A percentile compares a stretch with the other conserved stretches of the same genome.
Evolutionary conservation across 305 asterid genomes (phyloP).

Genomic region (Fraxinus nigra): DNA sequence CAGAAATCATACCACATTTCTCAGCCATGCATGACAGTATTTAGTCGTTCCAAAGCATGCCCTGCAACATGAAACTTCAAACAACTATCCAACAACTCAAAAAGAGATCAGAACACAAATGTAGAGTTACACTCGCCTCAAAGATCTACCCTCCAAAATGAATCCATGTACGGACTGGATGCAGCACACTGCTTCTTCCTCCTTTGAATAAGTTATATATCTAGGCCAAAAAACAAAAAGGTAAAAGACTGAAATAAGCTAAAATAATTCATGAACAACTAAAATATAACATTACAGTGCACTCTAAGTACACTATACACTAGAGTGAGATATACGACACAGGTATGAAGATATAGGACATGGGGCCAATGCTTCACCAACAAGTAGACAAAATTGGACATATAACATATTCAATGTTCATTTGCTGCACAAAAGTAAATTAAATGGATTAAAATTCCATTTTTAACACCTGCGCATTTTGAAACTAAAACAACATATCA

Average conservation of each 20-base stretch:
- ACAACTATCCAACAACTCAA: slow-evolving; percentile 18
- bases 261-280: background rate
- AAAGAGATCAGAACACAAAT: slow-evolving; percentile 7
- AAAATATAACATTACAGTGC: background rate
- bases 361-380: background rate
- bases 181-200: slow-evolving; percentile 94
- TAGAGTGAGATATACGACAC: background rate
- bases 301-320: background rate
- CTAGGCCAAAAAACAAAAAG: slow-evolving; percentile 32
- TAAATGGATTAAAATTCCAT: background rate
- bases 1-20: slow-evolving; percentile 65
- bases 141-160: slow-evolving; percentile 73
- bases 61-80: slow-evolving; percentile 52
- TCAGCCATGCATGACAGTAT: slow-evolving; percentile 99
- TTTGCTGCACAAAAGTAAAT: background rate
- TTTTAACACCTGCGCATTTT: background rate
- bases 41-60: slow-evolving; percentile 99
- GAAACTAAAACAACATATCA: background rate
- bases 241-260: slow-evolving; percentile 18
- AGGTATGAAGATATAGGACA: background rate
- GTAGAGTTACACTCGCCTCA: slow-evolving; percentile 49
- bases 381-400: background rate
- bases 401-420: background rate
- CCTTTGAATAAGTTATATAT: slow-evolving; percentile 88
- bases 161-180: slow-evolving; percentile 93